Conservation (phyloP, 345 rosid genomes). For the Laguncularia racemosa region DNA sequence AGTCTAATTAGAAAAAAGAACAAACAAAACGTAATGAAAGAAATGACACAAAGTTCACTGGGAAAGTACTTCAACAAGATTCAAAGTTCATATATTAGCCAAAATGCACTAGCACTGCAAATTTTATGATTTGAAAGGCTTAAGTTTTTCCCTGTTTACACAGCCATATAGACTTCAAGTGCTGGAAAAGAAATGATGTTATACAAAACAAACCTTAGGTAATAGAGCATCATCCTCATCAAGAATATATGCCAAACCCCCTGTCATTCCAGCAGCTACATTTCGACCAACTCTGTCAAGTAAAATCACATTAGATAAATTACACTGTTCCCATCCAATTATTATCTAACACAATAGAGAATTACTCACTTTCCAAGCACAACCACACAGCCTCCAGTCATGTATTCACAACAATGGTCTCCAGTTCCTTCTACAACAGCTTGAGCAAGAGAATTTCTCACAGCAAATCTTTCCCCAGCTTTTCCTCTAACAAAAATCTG, state of each 20-base stretch:
- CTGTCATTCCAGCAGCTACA: conserved; percentile 99
- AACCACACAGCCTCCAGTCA: conserved; percentile 98
- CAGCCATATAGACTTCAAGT: not conserved
- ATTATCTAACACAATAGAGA: not conserved
- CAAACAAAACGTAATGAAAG: no score
- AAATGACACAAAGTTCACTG: no score
- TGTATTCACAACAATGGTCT: conserved; percentile 95
- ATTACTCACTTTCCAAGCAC: conserved; percentile 91
- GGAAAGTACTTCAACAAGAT: not conserved
- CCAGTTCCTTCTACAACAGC: conserved; percentile 99
- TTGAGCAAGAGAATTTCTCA: conserved; percentile 92
- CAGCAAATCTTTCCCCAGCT: conserved; percentile 99
- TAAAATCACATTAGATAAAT: conserved; percentile 11
- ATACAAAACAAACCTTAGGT: conserved; percentile 57
- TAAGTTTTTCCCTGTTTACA: not conserved
- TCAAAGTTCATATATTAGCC: not conserved
- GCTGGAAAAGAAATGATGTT: not conserved
- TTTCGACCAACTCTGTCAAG: conserved; percentile 90
- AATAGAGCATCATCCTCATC: conserved; percentile 83
- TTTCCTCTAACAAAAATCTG: conserved; percentile 91
- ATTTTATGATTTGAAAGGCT: not conserved
- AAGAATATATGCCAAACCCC: conserved; percentile 89
- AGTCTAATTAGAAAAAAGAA: no score
- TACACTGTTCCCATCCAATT: not conserved
- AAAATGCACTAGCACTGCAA: not conserved